Evolutionary conservation across 2,329 filamentous ascomycete species (phyloP), one percentile per base, ranked within the genome.

Genomic region (Pestalotiopsis fici): DNA sequence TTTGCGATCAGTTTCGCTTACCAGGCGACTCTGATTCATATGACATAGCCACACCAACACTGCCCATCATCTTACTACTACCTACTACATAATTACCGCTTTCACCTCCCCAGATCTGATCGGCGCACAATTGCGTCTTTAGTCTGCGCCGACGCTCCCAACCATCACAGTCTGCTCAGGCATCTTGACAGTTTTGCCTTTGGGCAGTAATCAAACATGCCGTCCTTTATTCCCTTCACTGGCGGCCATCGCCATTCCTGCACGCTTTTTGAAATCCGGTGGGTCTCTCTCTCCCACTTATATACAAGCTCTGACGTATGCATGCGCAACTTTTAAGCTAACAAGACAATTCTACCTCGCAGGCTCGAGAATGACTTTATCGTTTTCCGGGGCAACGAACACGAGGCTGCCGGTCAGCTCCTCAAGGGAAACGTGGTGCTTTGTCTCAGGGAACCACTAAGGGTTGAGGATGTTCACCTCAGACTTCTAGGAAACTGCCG

Each of bases 351-450:
- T 27, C 27, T 11, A 15, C 64, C 15, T 28, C 21, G 21, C 74
- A 94, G 93, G 64, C 86, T 95, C 68, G 91, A 95, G 64, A 91
- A 91, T 74, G 90, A 93, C 74, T 92, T 95, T 67, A 88, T 95
- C 68, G 90, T 95, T 35, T 91, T 96, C 70, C 90, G 93, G 65
- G 93, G 93, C 68, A 86, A 83, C 72, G 90, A 93, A 66, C 86
- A 92, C 76, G 93, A 95, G 76, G 91, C 93, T 59, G 88, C 91
- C 56, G 93, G 91, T 69, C 92, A 93, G 74, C 80, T 93, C 65
- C 81, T 96, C 71, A 92, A 91, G 75, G 93, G 93, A 59, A 88
- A 87, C 27, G 81, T 95, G 37, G 90, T 95, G 43, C 83, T 95
- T 43, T 95, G 92, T 75, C 83, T 95, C 43, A 88, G 89, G 25